A percentile compares a stretch with the other conserved stretches of the same genome.
Conservation (phyloP, 768 basidiomycete species). For the Agrocybe pediades region DNA sequence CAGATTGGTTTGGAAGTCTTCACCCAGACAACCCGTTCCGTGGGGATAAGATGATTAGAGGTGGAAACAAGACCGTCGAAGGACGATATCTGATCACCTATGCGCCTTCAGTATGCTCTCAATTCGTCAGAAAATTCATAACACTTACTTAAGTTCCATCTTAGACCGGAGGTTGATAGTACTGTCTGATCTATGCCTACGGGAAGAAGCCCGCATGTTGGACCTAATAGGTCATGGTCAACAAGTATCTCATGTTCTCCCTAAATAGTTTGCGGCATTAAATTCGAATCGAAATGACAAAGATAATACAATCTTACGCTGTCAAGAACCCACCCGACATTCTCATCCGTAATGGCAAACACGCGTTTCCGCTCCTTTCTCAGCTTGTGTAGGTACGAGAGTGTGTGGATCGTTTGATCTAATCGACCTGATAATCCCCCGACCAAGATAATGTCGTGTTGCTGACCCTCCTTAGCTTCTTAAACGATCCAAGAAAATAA, state of each 20-base stretch:
- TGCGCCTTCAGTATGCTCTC: background rate
- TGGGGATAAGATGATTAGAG: conserved; percentile 86
- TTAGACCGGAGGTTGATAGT: conserved; percentile 80
- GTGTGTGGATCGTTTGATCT: conserved; percentile 91
- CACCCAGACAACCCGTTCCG: conserved; percentile 64
- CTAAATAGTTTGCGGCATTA: conserved; percentile 37
- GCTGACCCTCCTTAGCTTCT: conserved; percentile 14
- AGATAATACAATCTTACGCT: conserved; percentile 43
- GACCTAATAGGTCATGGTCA: conserved; percentile 73
- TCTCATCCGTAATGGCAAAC: conserved; percentile 88
- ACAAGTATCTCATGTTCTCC: conserved; percentile 82
- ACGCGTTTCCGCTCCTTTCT: conserved; percentile 58
- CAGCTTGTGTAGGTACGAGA: conserved; percentile 84
- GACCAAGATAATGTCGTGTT: conserved; percentile 75
- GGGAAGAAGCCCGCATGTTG: conserved; percentile 94
- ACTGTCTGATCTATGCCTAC: conserved; percentile 78
- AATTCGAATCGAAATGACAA: background rate
- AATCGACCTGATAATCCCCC: conserved; percentile 91
- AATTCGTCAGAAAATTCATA: background rate
- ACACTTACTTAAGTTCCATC: conserved; percentile 84
- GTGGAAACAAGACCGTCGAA: conserved; percentile 89
- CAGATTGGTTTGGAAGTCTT: conserved; percentile 83
- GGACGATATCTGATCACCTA: conserved; percentile 67
- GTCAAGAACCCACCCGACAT: conserved; percentile 87
- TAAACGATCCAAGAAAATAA: conserved; percentile 25